Conservation (phyloP, 2,329 filamentous ascomycete species). For the Hypoxylon sp. region DNA sequence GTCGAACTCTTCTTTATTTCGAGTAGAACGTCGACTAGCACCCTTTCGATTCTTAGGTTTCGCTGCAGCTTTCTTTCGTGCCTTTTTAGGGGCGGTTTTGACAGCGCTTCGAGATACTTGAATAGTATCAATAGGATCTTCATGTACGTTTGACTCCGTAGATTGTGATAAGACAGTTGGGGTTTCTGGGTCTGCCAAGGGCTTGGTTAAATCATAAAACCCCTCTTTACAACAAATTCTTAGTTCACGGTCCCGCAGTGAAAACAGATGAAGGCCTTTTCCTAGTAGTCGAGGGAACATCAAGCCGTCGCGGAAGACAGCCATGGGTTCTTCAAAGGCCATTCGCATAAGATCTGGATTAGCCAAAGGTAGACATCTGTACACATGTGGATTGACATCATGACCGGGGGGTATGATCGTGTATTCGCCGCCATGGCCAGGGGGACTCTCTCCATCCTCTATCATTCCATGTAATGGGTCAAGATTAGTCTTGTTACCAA, state of each 20-base stretch:
- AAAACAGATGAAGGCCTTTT: conserved; percentile 20
- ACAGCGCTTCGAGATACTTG: not conserved
- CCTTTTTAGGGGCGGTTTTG: not conserved
- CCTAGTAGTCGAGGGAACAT: conserved; percentile 5
- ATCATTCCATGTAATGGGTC: not conserved
- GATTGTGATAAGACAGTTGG: not conserved
- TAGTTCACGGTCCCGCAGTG: not conserved
- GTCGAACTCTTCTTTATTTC: not conserved
- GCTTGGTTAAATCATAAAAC: conserved; percentile 10
- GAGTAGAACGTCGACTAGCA: not conserved
- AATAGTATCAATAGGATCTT: not conserved
- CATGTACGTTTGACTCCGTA: not conserved
- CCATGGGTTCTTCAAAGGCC: conserved; percentile 17
- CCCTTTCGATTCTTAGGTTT: not conserved
- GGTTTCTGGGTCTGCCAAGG: not conserved
- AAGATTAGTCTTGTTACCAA: conserved; percentile 8
- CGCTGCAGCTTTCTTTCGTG: not conserved
- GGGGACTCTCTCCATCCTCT: not conserved
- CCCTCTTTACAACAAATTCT: conserved; percentile 11
- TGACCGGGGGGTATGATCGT: conserved; percentile 7
- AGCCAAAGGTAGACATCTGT: not conserved
- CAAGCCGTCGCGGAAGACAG: conserved; percentile 15
- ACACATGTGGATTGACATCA: not conserved
- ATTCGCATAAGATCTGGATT: conserved; percentile 9
- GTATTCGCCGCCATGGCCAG: conserved; percentile 12